Evolutionary conservation across 202 grass and related monocot species (phyloP), one percentile per base, ranked within the genome.

Genomic region (Hordeum pubiflorum): DNA sequence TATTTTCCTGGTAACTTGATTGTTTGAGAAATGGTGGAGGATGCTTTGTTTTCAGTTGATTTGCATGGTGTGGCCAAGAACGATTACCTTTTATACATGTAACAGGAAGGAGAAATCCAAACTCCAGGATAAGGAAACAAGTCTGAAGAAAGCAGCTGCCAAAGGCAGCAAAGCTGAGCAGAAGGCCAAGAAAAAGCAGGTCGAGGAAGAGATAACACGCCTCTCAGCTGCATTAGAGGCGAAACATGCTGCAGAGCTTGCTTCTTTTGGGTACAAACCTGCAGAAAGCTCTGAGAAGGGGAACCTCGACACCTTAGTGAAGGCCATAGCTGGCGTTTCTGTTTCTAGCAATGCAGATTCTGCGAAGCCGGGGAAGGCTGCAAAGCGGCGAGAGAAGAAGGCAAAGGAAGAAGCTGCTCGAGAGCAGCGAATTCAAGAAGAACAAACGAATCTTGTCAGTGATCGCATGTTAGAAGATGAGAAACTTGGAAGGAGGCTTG

Each of bases 81-180:
- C 78, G n/a, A 48, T 21, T 74, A 26, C 52, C 11, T 9, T 78
- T 76, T 59, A 24, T 56, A 18, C 64, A 48, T 74, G 66, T 78
- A 54, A 80, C 86, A 98, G 95, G 84, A 83, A 94, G 85, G 92
- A 94, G 80, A 93, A 94, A 80, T 74, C 84, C 67, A 91, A 94
- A 69, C 88, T 98, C 23, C 88, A 93, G 83, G 88, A 98, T 66
- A 98, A 94, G 78, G 95, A 97, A 84, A 87, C 91, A 32, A 94
- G 55, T 36, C 88, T 98, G 17, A 98, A 98, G 81, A 98, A 94
- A 75, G 86, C 80, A 46, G 95, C 92, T 22, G 95, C 95, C 9
- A 94, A 94, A 91, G 95, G 95, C 77, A 98, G 92, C 86, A 98
- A 98, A 86, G 95, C 88, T 38, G 92, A 98, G 68, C 92, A 98